Evolutionary conservation across 2,329 filamentous ascomycete species (phyloP), one percentile per base, ranked within the genome.

Genomic region (Clarireedia homoeocarpa): DNA sequence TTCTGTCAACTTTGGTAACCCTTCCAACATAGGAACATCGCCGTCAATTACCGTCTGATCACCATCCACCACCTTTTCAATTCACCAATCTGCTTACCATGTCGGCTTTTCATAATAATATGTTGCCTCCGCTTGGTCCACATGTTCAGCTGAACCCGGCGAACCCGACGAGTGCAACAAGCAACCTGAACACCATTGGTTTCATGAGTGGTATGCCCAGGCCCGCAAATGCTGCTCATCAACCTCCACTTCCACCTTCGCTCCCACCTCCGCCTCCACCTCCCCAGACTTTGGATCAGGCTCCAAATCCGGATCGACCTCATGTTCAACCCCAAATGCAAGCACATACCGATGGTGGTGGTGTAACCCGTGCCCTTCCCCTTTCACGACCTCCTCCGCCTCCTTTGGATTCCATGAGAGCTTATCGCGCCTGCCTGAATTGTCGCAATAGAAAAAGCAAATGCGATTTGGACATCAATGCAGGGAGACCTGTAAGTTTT

Each of bases 341-440:
- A 47, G 7, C 44, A 47, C 15, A 15, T 23, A 4, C 44, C 7
- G 7, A 30, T 30, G 27, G 7, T 10, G 27, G 10, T 10, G 27
- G 24, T 23, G 15, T 14, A 23, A 9, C 20, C 7, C 15, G 23
- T 15, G 15, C 44, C 5, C 12, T 17, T 23, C 20, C 42, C n/a
- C 42, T 17, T 23, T 47, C 27, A 40, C 24, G 42, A 5, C 24
- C 51, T 27, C 42, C n/a, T 7, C 42, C 27, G 5, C 24, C 24
- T 15, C 46, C 62, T 12, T 39, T 65, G 40, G 67, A 69, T 58
- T 56, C 61, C 5, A 69, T 69, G 67, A 61, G 67, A 56, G 67
- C 67, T 1, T 69, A 69, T 53, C 61, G 67, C 15, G 67, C 67
- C 7, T 69, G 67, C 60, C 54, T 69, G 5, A 66, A 69, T 57